Percentiles rank a stretch among this genome's conserved stretches.
Evolutionary conservation across 1,139 yeast genomes (phyloP).

Genomic region (Zygosaccharomyces sapae): DNA sequence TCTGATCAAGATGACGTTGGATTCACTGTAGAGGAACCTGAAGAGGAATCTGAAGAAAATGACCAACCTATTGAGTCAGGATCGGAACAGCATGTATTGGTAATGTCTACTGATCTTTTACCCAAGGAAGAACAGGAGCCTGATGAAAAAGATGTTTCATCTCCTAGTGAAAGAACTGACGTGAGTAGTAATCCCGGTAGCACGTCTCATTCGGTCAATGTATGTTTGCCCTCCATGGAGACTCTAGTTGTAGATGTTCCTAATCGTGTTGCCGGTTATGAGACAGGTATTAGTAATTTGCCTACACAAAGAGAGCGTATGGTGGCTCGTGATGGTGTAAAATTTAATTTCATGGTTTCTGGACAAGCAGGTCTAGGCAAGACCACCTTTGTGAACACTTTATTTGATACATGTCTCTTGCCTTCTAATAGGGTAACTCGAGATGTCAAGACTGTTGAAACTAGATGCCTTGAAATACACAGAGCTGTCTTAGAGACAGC

Average conservation of each 20-base stretch:
- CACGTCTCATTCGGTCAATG: not conserved
- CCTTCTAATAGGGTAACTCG: no score
- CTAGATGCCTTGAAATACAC: slow-evolving; percentile 28
- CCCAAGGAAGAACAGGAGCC: not conserved
- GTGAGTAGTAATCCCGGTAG: slow-evolving; percentile 2
- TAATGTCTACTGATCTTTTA: not conserved
- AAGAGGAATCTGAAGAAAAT: no score
- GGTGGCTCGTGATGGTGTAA: slow-evolving; percentile 45
- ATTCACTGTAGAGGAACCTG: not conserved
- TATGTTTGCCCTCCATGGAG: slow-evolving; percentile 2
- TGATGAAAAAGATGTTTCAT: not conserved
- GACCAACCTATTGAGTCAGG: not conserved
- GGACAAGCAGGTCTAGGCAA: slow-evolving; percentile 56
- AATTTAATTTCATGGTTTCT: slow-evolving; percentile 54
- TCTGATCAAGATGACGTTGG: not conserved
- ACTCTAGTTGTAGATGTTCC: slow-evolving; percentile 3
- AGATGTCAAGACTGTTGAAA: no score
- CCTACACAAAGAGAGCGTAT: slow-evolving; percentile 32
- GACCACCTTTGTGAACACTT: slow-evolving; percentile 56
- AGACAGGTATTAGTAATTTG: slow-evolving; percentile 29
- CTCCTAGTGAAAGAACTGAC: slow-evolving; percentile 4
- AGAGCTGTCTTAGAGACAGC: slow-evolving; percentile 49
- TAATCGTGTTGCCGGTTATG: slow-evolving; percentile 3
- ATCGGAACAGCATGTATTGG: not conserved
- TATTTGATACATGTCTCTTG: slow-evolving; percentile 40